phyloP scores from a whole-genome alignment of 345 rosid genomes.

The Citrus australasica region DNA sequence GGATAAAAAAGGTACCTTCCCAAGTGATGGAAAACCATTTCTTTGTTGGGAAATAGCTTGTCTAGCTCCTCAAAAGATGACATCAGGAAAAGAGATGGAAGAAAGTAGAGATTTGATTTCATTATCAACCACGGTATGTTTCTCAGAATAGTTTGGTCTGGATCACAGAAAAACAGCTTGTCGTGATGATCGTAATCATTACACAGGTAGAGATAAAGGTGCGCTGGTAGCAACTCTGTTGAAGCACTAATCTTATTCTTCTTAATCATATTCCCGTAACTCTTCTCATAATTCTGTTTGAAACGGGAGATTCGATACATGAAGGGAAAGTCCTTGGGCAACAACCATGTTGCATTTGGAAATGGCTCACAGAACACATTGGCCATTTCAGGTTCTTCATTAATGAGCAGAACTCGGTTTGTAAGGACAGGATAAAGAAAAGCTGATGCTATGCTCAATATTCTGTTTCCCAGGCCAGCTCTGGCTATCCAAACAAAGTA shows the following conservation, averaged over 20 bases:
- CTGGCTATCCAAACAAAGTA: neutral
- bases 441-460: constrained; percentile 11
- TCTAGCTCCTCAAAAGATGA: constrained; percentile 4
- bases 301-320: neutral
- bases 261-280: constrained; percentile 4
- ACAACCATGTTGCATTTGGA: constrained; percentile 7
- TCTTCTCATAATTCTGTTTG: neutral
- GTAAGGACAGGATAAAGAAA: constrained; percentile 15
- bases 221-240: constrained; percentile 1
- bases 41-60: constrained; percentile 16
- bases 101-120: constrained; percentile 14
- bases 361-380: constrained; percentile 15
- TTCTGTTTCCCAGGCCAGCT: constrained; percentile 10
- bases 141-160: constrained; percentile 8
- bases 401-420: constrained; percentile 14
- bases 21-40: constrained; percentile 17
- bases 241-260: neutral
- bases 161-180: constrained; percentile 14
- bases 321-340: constrained; percentile 4
- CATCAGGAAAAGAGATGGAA: constrained; percentile 7
- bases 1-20: constrained; percentile 17
- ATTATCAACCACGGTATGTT: constrained; percentile 14
- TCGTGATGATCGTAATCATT: constrained; percentile 17
- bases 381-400: constrained; percentile 12
- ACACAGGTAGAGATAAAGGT: neutral